Base-by-base conservation (phyloP, 176 grass and related monocot genomes). In the Aegilops sharonensis region DNA sequence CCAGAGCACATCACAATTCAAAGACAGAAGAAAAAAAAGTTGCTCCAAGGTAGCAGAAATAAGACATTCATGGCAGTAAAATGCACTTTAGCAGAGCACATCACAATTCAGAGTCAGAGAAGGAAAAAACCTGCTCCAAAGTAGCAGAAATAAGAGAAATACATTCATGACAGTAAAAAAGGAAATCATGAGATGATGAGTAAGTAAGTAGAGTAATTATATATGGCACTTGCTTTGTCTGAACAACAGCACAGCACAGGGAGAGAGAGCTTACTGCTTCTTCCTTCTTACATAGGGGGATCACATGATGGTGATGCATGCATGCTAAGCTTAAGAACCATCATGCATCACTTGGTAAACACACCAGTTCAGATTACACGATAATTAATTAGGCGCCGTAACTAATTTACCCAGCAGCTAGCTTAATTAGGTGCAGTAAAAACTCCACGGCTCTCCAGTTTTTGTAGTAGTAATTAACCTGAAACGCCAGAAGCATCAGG, bases 201-300 rank as follows among this genome's bases (percentile, higher is more conserved):
- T 20, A 47, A 80, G 83, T 76, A 75, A 75, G 24, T 83, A 40
- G 80, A 85, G 65, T 71, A 81, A 82, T 81, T 88, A 90, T 86
- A 85, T 88, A 84, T 84, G 68, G 70, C 85, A 91, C 81, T 77
- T 91, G 69, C 52, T 70, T 85, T 88, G 71, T 82, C 85, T 88
- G 32, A 77, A 11, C 27, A 77, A 20, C 24, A 76, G 27, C 27
- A 76, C 11, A 75, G 68, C 78, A 81, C 70, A 91, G 77, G 15
- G 64, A 72, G 37, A 88, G 60, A 88, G 47, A 78, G 47, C 21
- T 80, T 59, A 64, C 63, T 70, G 71, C 78, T 70, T 52, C 37
- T 81, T 57, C 7, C 18, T 59, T 59, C 54, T 59, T 91, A 88
- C 86, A 88, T 82, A 81, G 54, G 59, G 59, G 81, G n/a, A 43